Evolutionary conservation across 345 rosid species (phyloP), one percentile per base, ranked within the genome.

Genomic region (Citrus cavaleriei): DNA sequence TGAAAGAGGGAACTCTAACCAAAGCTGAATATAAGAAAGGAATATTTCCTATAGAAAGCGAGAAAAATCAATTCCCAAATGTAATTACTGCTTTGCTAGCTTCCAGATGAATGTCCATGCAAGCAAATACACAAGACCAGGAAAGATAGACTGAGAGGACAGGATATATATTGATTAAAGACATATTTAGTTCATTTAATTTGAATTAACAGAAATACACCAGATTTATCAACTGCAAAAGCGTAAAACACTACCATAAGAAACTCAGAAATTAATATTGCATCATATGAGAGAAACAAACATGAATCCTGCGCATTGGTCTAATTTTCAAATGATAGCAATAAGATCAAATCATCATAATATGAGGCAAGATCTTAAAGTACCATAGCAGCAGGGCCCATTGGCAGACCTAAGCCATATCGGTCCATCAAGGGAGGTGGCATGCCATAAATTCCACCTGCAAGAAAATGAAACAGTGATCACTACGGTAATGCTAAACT

Each of bases 371-470:
- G 58, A 49, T 72, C 46, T 63, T 64, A 32, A 78, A 92, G 74
- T 91, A 96, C 99, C 99, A 96, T 87, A 55, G 91, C 80, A 68
- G 92, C 87, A 82, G 92, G 95, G 74, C 90, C 90, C 91, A 96
- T 91, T 18, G 98, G 91, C 90, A 96, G 84, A 74, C 88, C 89
- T 83, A 96, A 87, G 76, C 98, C 98, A 73, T 89, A 94, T 10
- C 98, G 92, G 78, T 96, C 98, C 88, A 96, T 93, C 72, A 94
- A 74, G 55, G 98, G 95, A 57, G 98, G 78, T 32, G 78, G 97
- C 83, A 96, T 86, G 61, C 93, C 91, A 82, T 94, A 96, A 89
- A 96, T 90, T 35, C 91, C 91, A 77, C 93, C 99, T 93, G 83
- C 27, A 74, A 72, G 60, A 66, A 73, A 70, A 30, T 60, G 72